Conservation (phyloP, 169 alveolate genomes). For the Nephromyces sp. region DNA sequence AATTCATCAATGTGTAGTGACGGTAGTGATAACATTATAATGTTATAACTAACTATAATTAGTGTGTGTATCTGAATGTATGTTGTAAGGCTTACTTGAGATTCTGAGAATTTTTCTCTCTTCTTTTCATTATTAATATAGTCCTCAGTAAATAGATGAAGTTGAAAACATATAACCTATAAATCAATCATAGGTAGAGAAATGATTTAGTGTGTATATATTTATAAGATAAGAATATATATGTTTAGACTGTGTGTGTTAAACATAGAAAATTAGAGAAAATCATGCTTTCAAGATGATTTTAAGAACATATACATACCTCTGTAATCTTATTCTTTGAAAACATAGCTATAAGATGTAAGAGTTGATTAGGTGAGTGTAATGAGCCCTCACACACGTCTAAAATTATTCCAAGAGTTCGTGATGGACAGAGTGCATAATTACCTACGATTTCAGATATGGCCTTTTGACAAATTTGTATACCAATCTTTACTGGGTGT, state of each 20-base stretch:
- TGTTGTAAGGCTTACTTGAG: too few relatives aligned
- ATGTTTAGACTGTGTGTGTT: too few relatives aligned
- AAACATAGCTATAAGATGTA: constrained; percentile 16
- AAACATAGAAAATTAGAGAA: too few relatives aligned
- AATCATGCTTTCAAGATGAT: too few relatives aligned
- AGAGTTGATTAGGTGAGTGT: constrained; percentile 15
- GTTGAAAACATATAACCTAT: not conserved
- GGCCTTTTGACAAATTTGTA: not conserved
- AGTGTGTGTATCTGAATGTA: too few relatives aligned
- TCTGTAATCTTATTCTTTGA: constrained; percentile 5
- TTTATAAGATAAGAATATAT: too few relatives aligned
- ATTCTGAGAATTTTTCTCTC: too few relatives aligned
- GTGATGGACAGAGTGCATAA: constrained; percentile 17
- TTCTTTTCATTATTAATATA: not conserved
- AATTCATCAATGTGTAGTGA: too few relatives aligned
- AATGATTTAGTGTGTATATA: too few relatives aligned
- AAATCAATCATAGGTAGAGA: too few relatives aligned
- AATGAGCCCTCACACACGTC: constrained; percentile 14
- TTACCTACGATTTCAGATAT: constrained; percentile 4
- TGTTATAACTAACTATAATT: too few relatives aligned
- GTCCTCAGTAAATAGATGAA: not conserved
- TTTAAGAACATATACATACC: constrained; percentile 4
- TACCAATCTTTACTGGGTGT: not conserved
- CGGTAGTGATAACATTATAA: too few relatives aligned
- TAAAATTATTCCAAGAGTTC: constrained; percentile 11